Evolutionary conservation across 345 rosid species (phyloP).

Genomic region (Eucalyptus marginata): DNA sequence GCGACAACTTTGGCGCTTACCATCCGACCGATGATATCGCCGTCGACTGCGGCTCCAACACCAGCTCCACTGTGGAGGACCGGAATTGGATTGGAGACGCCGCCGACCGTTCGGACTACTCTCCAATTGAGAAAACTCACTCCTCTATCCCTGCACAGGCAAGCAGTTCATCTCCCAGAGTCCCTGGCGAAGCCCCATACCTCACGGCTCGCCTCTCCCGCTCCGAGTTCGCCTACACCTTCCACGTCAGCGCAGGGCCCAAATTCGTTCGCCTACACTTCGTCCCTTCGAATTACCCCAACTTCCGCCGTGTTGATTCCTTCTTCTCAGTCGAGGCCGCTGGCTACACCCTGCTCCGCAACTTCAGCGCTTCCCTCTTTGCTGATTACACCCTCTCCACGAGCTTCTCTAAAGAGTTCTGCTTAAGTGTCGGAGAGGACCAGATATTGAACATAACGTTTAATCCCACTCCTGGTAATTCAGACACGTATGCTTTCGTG

Average conservation of each 20-base stretch:
- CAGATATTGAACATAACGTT: constrained; percentile 14
- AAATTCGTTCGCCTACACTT: constrained; percentile 17
- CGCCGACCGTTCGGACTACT: not conserved
- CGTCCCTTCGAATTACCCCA: not conserved
- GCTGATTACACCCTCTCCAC: not conserved
- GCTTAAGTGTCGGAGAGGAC: not conserved
- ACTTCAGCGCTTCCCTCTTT: constrained; percentile 10
- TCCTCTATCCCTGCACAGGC: not conserved
- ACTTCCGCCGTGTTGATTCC: not conserved
- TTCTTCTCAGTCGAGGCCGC: constrained; percentile 4
- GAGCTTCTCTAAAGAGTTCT: not conserved
- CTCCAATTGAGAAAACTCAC: not conserved
- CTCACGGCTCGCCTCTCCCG: not conserved
- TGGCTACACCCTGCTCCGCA: not conserved
- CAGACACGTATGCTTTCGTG: constrained; percentile 13
- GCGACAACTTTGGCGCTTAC: not conserved
- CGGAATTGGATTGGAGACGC: constrained; percentile 9
- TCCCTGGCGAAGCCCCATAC: not conserved
- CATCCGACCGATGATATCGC: not conserved
- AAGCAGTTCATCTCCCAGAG: not conserved
- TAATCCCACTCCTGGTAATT: not conserved
- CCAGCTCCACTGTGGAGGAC: accelerated
- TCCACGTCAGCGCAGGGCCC: constrained; percentile 11
- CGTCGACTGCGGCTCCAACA: not conserved
- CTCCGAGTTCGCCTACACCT: constrained; percentile 10